phyloP scores from a whole-genome alignment of 1,139 yeast genomes.

The Geotrichum restrictum region DNA sequence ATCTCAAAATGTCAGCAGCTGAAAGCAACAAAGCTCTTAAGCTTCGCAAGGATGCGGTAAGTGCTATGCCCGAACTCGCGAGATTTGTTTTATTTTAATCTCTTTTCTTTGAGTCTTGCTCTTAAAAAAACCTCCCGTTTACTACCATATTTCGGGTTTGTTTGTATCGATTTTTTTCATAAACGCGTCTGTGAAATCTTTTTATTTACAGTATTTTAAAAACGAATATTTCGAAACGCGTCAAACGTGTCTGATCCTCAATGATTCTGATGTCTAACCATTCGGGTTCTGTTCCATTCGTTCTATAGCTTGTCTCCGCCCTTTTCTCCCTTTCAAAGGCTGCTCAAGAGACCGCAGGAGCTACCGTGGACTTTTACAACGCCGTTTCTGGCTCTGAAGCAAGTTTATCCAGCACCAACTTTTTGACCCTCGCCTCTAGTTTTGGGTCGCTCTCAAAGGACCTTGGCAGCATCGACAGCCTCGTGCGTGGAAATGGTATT shows the following conservation, averaged over 20 bases:
- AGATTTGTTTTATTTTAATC: neutral
- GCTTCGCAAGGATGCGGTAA: conserved; percentile 8
- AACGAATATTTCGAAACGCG: too few species aligned
- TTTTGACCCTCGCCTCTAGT: conserved; percentile 33
- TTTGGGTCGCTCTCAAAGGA: conserved; percentile 31
- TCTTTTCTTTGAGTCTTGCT: too few species aligned
- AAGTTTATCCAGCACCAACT: conserved; percentile 2
- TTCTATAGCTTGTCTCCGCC: conserved; percentile 69
- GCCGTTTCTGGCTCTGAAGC: conserved; percentile 25
- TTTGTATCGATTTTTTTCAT: too few species aligned
- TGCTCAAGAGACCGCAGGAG: conserved; percentile 74
- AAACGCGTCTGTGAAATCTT: too few species aligned
- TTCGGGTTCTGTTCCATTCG: too few species aligned
- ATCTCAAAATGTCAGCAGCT: neutral
- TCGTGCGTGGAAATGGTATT: conserved; percentile 27
- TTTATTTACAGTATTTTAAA: too few species aligned
- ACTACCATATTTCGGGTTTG: too few species aligned
- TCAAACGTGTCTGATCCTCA: too few species aligned
- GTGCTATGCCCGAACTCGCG: too few species aligned
- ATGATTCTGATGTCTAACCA: too few species aligned
- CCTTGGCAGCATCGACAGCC: conserved; percentile 16
- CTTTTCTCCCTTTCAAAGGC: conserved; percentile 76
- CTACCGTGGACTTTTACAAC: conserved; percentile 71
- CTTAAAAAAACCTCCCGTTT: too few species aligned
- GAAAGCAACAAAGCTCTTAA: neutral